A percentile compares a stretch with the other conserved stretches of the same genome.
Evolutionary conservation across 495 filamentous ascomycete genomes (phyloP).

Genomic region (Penicillium atrosanguineum): DNA sequence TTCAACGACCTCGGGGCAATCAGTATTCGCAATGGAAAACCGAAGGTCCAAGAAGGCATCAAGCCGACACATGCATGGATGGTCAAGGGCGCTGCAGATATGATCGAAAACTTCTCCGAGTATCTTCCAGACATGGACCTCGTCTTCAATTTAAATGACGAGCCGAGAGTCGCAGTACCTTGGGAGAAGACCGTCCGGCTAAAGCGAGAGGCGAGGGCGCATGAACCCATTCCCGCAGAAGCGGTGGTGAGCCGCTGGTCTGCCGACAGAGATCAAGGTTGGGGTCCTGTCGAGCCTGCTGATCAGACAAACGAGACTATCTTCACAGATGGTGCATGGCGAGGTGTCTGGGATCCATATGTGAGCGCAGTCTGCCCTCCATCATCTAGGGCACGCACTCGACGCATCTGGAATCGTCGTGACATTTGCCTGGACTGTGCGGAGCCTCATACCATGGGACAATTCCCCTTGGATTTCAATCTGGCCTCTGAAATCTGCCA

Average conservation of each 20-base stretch:
- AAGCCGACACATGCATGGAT: constrained; percentile 55
- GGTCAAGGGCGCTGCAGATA: constrained; percentile 55
- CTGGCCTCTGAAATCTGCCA: constrained; percentile 68
- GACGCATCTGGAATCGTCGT: constrained; percentile 43
- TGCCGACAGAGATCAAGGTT: constrained; percentile 31
- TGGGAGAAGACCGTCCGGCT: constrained; percentile 54
- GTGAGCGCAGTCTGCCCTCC: constrained; percentile 54
- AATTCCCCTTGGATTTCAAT: constrained; percentile 65
- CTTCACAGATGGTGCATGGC: constrained; percentile 48
- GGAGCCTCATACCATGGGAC: constrained; percentile 63
- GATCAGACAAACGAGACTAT: constrained; percentile 42
- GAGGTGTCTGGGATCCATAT: constrained; percentile 45
- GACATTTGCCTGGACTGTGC: constrained; percentile 62
- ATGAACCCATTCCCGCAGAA: constrained; percentile 20
- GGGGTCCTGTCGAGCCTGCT: constrained; percentile 44
- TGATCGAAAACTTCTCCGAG: constrained; percentile 67
- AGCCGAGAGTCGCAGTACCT: constrained; percentile 71
- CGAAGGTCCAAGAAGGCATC: constrained; percentile 41
- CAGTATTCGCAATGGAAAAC: constrained; percentile 46
- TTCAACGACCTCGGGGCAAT: constrained; percentile 50
- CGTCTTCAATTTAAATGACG: constrained; percentile 75
- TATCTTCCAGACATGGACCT: constrained; percentile 78
- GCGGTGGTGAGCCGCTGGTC: constrained; percentile 33
- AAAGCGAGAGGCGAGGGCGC: constrained; percentile 32
- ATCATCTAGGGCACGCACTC: constrained; percentile 52